Base-by-base conservation (phyloP, 2,329 filamentous ascomycete genomes). In the Lachnellula suecica region DNA sequence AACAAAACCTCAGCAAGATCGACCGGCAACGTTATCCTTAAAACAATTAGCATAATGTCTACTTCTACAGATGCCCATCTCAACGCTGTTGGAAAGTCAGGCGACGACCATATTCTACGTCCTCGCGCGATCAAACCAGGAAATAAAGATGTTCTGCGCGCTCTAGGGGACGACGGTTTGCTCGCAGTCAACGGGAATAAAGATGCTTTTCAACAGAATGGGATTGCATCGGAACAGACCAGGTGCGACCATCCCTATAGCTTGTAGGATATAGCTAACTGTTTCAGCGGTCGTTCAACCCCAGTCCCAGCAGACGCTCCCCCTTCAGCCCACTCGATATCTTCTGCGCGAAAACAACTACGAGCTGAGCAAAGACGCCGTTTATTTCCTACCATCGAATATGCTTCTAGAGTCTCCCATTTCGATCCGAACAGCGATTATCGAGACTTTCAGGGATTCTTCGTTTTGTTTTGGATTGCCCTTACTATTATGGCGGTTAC, bases 401-500 rank as follows among this genome's bases (percentile, higher is more conserved):
- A 93, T 73, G 83, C 89, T 37, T 87, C 88, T 54, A 88, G 94
- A 52, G 87, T 97, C 20, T 97, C 93, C 17, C 93, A 99, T 73
- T 96, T 99, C 68, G 94, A 99, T 67, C 91, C 92, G 0, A 81
- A 83, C 45, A 96, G 89, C 71, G 91, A 96, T 65, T 92, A 97
- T 70, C 85, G 85, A 65, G 91, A 99, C 71, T 99, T 99, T 70
- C 85, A 91, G 63, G 94, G 94, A 67, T 99, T 99, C 80, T 99
- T 97, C 74, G 90, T 94, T 49, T 82, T 99, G 34, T 99, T 99
- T 74, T 99, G 94, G 94, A 93, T 99, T 59, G 91, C 91, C 9
- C 78, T 99, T 54, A 90, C 89, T 61, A 96, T 99, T 70, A 96
- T 99, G 92, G 91, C 92, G 64, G 87, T 96, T 57, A 97, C 93